These are phyloP conservation scores for Gossypium schwendimanii DNA, from an alignment of 441 rosid species.

Conservation along the genomic window DNA sequence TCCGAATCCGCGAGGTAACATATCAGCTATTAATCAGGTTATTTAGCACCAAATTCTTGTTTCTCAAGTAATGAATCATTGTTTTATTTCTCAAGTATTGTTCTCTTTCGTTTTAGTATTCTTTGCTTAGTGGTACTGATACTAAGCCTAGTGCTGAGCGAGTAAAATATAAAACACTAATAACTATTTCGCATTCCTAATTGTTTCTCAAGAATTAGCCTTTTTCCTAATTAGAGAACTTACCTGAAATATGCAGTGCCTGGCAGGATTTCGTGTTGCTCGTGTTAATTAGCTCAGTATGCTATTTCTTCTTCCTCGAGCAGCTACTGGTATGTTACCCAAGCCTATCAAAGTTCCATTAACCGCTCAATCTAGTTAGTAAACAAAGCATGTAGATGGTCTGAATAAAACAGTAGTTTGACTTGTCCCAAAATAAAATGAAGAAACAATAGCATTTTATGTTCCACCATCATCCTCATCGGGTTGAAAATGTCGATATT, in stretches of 20 bases:
- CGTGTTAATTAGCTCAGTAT: slow-evolving; percentile 77
- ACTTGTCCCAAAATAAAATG: background rate
- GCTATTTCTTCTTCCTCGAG: slow-evolving; percentile 97
- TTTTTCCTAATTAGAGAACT: slow-evolving; percentile 1
- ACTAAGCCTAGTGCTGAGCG: background rate
- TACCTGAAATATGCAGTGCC: slow-evolving; percentile 48
- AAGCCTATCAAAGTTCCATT: background rate
- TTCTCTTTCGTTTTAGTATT: background rate
- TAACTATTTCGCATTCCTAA: background rate
- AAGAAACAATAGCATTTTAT: background rate
- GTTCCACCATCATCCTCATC: background rate
- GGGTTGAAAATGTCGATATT: slow-evolving; percentile 1
- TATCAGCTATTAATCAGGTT: background rate
- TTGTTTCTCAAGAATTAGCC: slow-evolving; percentile 5
- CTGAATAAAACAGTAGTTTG: no score
- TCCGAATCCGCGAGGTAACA: slow-evolving; percentile 50
- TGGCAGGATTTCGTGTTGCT: slow-evolving; percentile 98
- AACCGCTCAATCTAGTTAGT: background rate
- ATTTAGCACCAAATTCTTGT: background rate
- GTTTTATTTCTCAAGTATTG: background rate
- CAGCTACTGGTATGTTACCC: slow-evolving; percentile 62
- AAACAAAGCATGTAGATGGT: background rate
- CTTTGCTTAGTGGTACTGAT: background rate
- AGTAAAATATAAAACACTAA: background rate
- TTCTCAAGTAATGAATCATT: background rate